These are phyloP conservation scores for Claviceps pusilla DNA, from an alignment of 2,329 filamentous ascomycete genomes.

Conservation along the genomic window DNA sequence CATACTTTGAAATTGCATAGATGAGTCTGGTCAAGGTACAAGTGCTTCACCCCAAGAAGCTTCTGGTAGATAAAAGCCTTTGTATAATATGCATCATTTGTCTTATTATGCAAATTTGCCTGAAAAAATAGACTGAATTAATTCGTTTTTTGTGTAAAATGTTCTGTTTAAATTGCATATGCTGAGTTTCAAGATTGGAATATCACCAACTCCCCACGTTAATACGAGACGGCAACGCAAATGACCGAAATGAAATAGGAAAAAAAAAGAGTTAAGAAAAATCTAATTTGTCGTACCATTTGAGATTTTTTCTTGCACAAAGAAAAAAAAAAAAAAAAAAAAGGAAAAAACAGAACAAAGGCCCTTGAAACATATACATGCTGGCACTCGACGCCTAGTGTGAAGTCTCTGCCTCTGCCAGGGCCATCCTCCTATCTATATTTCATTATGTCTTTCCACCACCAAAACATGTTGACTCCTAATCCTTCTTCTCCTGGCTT, in stretches of 20 bases:
- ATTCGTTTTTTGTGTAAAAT: not conserved
- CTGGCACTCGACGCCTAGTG: constrained; percentile 2
- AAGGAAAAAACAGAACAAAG: not conserved
- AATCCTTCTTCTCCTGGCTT: constrained; percentile 40
- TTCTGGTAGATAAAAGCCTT: not conserved
- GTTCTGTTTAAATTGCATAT: not conserved
- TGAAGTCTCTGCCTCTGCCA: not conserved
- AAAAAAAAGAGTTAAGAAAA: constrained; percentile 2
- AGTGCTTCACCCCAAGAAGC: not conserved
- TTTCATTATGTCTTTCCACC: not conserved
- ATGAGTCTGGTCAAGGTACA: not conserved
- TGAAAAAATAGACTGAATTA: not conserved
- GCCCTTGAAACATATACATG: constrained; percentile 20
- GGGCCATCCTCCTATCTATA: constrained; percentile 3
- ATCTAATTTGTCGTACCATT: constrained; percentile 19
- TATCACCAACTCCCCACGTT: not conserved
- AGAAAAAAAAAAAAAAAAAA: not conserved
- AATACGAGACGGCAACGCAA: not conserved
- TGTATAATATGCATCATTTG: not conserved
- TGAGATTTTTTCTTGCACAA: constrained; percentile 13
- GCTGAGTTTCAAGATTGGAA: not conserved
- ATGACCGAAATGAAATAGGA: not conserved
- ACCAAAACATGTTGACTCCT: constrained; percentile 2
- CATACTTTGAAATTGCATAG: constrained; percentile 11
- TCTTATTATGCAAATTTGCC: too few species aligned